Base-by-base conservation (phyloP, 129 eudicot species). In the Arctium lappa region DNA sequence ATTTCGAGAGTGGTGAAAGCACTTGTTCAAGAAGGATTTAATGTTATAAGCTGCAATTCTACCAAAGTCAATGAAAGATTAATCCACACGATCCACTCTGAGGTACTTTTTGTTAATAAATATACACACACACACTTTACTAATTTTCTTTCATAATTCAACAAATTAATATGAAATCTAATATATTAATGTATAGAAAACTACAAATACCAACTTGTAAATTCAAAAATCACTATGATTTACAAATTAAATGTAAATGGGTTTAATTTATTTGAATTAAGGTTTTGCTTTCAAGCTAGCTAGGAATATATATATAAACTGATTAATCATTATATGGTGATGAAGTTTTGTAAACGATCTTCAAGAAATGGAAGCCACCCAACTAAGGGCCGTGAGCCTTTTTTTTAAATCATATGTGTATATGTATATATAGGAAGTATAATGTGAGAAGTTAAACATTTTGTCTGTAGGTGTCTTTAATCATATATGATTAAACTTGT, bases 61-160 rank as follows among this genome's bases (percentile, higher is more conserved):
- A 81, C 91, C 9, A 83, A 44, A 79, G 86, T 79, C 22, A 80
- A 88, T 77, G 82, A 83, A 2, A 76, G 80, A 53, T 34, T 86
- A 8, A 60, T 83, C 81, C 79, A 79, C 69, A 68, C 73, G 6
- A 81, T 88, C 71, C 79, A 62, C 72, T 73, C 72, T 18, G 81
- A 88, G 91, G 91, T 88, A 83, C 56, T 46, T 46, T 46, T 46
- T 46, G 56, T 46, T 46, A 10, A 46, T 39, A 39, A 6, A 39
- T 39, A 39, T 39, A 39, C 7, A 40, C 36, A 30, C 18, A n/a
- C n/a, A 3, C 53, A 2, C 9, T 16, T 36, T n/a, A 32, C 32
- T 63, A 13, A 39, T 8, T 39, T 1, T 12, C 22, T 69, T 44
- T 80, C 16, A 53, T 53, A 53, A 53, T 44, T 44, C 50, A 44